phyloP scores from a whole-genome alignment of 257 asterid genomes.

The Solanum medicagineum region DNA sequence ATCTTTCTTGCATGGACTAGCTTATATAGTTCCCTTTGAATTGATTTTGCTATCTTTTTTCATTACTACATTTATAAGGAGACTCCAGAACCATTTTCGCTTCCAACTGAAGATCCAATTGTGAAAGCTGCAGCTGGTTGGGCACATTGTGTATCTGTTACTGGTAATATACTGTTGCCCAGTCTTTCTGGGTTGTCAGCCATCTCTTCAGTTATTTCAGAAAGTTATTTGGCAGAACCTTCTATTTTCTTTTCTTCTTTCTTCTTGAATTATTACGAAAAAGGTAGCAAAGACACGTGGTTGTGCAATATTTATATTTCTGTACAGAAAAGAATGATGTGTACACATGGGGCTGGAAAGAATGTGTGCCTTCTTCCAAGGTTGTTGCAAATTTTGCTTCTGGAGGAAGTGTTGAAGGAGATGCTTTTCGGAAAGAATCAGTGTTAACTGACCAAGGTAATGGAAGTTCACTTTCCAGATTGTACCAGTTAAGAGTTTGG shows the following conservation, averaged over 20 bases:
- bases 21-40: background rate
- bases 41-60: conserved; percentile 13
- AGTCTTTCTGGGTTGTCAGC: background rate
- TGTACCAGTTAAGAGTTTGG: background rate
- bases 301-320: background rate
- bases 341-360: conserved; percentile 84
- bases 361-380: conserved; percentile 69
- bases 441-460: conserved; percentile 40
- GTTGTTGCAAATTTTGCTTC: conserved; percentile 23
- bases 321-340: conserved; percentile 44
- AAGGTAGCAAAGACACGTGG: background rate
- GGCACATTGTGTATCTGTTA: conserved; percentile 65
- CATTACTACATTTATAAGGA: conserved; percentile 20
- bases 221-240: background rate
- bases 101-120: conserved; percentile 43
- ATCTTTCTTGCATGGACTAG: background rate
- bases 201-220: background rate
- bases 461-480: background rate
- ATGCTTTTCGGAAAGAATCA: conserved; percentile 23
- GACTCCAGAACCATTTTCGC: conserved; percentile 46
- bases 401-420: conserved; percentile 24
- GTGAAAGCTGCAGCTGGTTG: conserved; percentile 68
- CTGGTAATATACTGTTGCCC: conserved; percentile 25
- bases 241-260: background rate
- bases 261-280: background rate